These are phyloP conservation scores for Arabis alpina DNA, from an alignment of 345 rosid species.

Conservation along the genomic window DNA sequence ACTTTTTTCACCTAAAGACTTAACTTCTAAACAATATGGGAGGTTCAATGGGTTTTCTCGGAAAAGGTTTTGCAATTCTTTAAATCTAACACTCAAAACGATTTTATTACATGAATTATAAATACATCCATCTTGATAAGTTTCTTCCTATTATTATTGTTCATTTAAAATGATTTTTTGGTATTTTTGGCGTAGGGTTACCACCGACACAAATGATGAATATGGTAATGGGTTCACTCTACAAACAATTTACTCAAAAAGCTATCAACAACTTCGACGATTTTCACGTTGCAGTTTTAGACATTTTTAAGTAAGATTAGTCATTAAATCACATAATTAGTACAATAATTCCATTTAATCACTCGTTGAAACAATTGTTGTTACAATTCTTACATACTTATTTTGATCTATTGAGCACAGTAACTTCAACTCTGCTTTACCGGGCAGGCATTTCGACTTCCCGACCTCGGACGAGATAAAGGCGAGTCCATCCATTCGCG, in stretches of 20 bases:
- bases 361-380: no score
- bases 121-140: neutral
- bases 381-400: neutral
- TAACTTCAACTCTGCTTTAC: slow-evolving; percentile 81
- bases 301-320: slow-evolving; percentile 66
- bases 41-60: slow-evolving; percentile 58
- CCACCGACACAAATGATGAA: slow-evolving; percentile 66
- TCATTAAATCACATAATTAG: neutral
- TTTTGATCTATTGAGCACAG: slow-evolving; percentile 42
- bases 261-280: slow-evolving; percentile 59
- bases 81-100: neutral
- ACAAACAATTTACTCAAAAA: slow-evolving; percentile 59
- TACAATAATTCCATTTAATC: no score
- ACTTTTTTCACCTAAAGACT: neutral
- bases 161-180: neutral
- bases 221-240: slow-evolving; percentile 63
- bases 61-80: slow-evolving; percentile 54
- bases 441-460: slow-evolving; percentile 83
- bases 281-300: slow-evolving; percentile 75
- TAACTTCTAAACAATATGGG: slow-evolving; percentile 54
- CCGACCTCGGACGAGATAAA: slow-evolving; percentile 55
- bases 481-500: slow-evolving; percentile 42
- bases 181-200: slow-evolving; percentile 42
- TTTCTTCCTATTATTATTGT: neutral
- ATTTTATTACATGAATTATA: no score